Evolutionary conservation across 2,329 filamentous ascomycete genomes (phyloP).

Genomic region (Aspergillus viridinutans): DNA sequence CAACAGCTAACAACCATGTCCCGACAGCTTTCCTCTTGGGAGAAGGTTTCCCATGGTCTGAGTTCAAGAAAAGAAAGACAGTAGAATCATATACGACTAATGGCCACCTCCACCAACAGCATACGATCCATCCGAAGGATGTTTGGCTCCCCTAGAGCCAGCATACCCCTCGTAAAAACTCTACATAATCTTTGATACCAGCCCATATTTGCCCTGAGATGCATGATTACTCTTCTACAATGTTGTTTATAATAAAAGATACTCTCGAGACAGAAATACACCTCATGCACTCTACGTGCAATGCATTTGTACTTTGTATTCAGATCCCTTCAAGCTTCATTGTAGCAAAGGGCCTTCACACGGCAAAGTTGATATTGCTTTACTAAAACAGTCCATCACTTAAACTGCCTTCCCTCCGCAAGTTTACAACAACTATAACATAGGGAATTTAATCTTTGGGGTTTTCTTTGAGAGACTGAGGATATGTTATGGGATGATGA

Average conservation of each 20-base stretch:
- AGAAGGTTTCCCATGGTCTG: background rate
- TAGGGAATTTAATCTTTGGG: slow-evolving; percentile 1
- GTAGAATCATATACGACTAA: background rate
- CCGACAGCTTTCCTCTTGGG: background rate
- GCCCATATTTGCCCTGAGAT: background rate
- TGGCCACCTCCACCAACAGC: background rate
- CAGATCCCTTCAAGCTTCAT: background rate
- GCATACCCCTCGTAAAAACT: background rate
- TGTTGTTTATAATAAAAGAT: background rate
- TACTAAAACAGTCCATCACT: background rate
- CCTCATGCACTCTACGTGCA: no score
- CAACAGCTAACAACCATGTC: background rate
- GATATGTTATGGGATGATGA: background rate
- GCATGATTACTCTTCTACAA: background rate
- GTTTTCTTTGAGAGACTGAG: background rate
- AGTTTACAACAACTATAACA: background rate
- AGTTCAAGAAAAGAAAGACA: background rate
- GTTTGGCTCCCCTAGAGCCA: background rate
- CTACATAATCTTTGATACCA: background rate
- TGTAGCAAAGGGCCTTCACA: background rate
- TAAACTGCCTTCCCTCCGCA: background rate
- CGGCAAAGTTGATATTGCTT: background rate
- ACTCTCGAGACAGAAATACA: no score
- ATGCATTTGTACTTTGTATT: no score
- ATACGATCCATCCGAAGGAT: background rate